Evolutionary conservation across 495 filamentous ascomycete species (phyloP), one percentile per base, ranked within the genome.

Genomic region (Letharia lupina): DNA sequence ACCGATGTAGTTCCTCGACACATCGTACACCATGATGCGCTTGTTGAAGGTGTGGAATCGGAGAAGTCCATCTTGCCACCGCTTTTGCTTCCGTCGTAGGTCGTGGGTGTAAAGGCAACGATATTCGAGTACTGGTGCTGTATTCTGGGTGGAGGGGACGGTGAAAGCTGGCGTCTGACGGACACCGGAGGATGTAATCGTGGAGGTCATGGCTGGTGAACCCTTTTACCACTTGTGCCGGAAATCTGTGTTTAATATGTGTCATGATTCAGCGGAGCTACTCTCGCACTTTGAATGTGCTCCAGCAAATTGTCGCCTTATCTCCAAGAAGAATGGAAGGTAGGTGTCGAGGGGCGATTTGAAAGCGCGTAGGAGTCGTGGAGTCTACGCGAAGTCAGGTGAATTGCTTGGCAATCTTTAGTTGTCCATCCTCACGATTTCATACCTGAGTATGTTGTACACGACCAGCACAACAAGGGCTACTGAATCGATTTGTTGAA

Each of bases 41-140:
- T 87, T 90, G 77, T 97, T 97, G 81, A 95, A 95, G 3, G 89
- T 89, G 73, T 97, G 92, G 72, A 86, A 96, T 62, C 87, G 85
- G 41, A 96, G 82, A 57, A 86, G 85, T 52, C 93, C 93, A 87
- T 97, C 93, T 69, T 93, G 90, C 92, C 92, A 97, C 58, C 89
- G 79, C 76, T 97, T 97, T 62, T 88, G 85, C 75, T 97, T 97
- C 61, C 89, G 84, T 12, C 87, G 85, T 61, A 96, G 73, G 72
- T 97, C 92, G 68, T 87, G 83, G 8, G 90, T 96, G 75, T 89
- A 97, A 31, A 97, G 85, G 70, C 92, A 96, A 63, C 84, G 79
- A 71, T 86, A 93, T 68, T 94, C 91, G 69, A 88, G 77, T 37
- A 96, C 89, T 0, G 83, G 81, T 4, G 92, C 91, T 42, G 88